phyloP scores from a whole-genome alignment of 768 basidiomycete genomes.

The Pulveroboletus sp. region DNA sequence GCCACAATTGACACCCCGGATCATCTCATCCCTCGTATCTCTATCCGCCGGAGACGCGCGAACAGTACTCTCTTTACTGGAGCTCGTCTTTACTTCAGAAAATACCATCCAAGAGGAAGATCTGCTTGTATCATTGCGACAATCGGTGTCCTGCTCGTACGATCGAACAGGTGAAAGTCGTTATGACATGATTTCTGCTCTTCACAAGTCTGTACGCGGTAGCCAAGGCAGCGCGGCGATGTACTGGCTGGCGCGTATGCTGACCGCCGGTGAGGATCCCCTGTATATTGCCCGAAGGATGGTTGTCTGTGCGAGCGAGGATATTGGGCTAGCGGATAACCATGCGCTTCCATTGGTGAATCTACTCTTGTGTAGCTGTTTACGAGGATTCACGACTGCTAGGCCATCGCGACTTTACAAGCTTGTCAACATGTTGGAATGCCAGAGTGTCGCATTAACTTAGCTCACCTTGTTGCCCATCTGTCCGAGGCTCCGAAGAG shows the following conservation, averaged over 20 bases:
- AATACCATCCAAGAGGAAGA: conserved; percentile 39
- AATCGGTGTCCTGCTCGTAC: conserved; percentile 62
- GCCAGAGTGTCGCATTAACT: conserved; percentile 77
- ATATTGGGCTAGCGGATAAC: conserved; percentile 76
- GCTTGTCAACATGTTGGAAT: conserved; percentile 72
- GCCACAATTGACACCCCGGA: conserved; percentile 43
- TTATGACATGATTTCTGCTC: conserved; percentile 80
- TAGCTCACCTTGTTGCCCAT: conserved; percentile 74
- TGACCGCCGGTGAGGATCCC: conserved; percentile 77
- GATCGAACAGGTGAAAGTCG: conserved; percentile 72
- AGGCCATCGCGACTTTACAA: conserved; percentile 61
- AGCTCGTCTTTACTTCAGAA: conserved; percentile 54
- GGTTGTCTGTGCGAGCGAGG: conserved; percentile 81
- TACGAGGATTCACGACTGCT: not conserved
- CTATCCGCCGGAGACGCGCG: conserved; percentile 69
- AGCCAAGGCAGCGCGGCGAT: conserved; percentile 73
- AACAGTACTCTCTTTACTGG: conserved; percentile 72
- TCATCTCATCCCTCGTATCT: conserved; percentile 48
- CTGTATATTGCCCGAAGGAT: conserved; percentile 70
- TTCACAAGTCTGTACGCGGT: conserved; percentile 82
- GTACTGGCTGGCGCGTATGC: conserved; percentile 88
- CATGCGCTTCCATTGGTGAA: conserved; percentile 71
- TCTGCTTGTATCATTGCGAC: conserved; percentile 55
- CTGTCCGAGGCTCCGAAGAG: conserved; percentile 82
- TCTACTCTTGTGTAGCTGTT: conserved; percentile 9